Evolutionary conservation across 345 rosid genomes (phyloP).

Genomic region (Euphorbia lathyris): DNA sequence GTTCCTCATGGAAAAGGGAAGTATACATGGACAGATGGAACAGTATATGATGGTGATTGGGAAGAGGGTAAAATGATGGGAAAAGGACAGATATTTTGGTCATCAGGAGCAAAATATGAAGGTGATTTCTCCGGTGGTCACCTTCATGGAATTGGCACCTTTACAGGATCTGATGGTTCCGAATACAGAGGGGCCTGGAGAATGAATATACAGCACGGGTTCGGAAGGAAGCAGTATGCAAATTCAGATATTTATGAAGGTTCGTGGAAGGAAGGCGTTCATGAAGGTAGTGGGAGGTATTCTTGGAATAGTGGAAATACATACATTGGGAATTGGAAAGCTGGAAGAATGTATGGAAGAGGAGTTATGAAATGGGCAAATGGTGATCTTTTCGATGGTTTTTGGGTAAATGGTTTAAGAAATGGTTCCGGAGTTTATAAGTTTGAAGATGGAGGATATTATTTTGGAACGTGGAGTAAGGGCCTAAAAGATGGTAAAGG

Average conservation of each 20-base stretch:
- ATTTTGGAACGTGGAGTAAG: slow-evolving; percentile 75
- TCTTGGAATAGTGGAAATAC: slow-evolving; percentile 76
- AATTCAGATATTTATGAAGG: slow-evolving; percentile 80
- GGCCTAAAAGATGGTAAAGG: slow-evolving; percentile 93
- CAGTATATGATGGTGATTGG: slow-evolving; percentile 84
- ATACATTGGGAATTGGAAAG: slow-evolving; percentile 80
- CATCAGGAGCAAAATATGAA: slow-evolving; percentile 69
- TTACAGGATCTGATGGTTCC: slow-evolving; percentile 53
- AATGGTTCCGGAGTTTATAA: slow-evolving; percentile 83
- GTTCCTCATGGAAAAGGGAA: slow-evolving; percentile 79
- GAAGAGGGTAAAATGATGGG: slow-evolving; percentile 78
- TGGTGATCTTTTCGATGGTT: slow-evolving; percentile 77
- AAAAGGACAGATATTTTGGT: slow-evolving; percentile 67
- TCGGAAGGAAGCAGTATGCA: slow-evolving; percentile 67
- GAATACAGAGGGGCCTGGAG: slow-evolving; percentile 77
- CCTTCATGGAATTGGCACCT: slow-evolving; percentile 80
- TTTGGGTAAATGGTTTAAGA: slow-evolving; percentile 73
- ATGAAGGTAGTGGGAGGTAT: slow-evolving; percentile 78
- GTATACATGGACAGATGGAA: slow-evolving; percentile 69
- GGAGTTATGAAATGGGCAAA: slow-evolving; percentile 90
- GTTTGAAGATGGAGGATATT: slow-evolving; percentile 74
- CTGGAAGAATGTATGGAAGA: slow-evolving; percentile 74
- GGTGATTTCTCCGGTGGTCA: slow-evolving; percentile 89
- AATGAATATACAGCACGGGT: slow-evolving; percentile 77
- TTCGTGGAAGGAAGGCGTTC: slow-evolving; percentile 83